phyloP scores from a whole-genome alignment of 2,329 filamentous ascomycete species.

The Cladophialophora yegresii region DNA sequence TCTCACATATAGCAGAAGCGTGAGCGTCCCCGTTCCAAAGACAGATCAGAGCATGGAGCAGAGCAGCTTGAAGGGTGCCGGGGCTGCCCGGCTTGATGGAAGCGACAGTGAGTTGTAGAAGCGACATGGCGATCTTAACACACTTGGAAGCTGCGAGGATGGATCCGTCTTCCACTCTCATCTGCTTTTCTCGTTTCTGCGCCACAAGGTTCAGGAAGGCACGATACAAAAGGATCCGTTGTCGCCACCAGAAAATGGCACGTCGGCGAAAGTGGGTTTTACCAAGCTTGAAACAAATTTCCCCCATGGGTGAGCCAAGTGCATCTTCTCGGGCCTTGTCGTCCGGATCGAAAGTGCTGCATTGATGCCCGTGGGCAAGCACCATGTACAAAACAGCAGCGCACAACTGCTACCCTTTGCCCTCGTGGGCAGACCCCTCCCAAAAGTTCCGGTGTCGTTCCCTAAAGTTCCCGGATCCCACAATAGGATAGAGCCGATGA shows the following conservation, averaged over 20 bases:
- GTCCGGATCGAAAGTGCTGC: constrained; percentile 21
- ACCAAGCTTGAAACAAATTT: constrained; percentile 22
- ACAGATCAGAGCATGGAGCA: constrained; percentile 21
- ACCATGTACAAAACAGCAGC: constrained; percentile 25
- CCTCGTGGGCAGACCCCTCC: constrained; percentile 18
- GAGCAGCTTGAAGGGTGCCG: constrained; percentile 19
- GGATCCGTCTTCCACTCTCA: constrained; percentile 1
- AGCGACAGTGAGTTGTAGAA: neutral
- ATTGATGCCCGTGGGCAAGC: constrained; percentile 25
- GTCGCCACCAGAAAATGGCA: constrained; percentile 25
- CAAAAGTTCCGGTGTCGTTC: constrained; percentile 13
- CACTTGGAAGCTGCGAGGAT: constrained; percentile 15
- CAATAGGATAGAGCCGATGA: constrained; percentile 21
- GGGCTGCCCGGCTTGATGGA: constrained; percentile 1
- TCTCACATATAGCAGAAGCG: constrained; percentile 21
- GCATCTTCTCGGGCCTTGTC: constrained; percentile 6
- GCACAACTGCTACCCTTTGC: constrained; percentile 20
- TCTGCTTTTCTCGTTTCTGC: constrained; percentile 7
- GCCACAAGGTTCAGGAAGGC: constrained; percentile 22
- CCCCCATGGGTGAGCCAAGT: constrained; percentile 7
- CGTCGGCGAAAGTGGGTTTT: constrained; percentile 14
- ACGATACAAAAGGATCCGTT: constrained; percentile 22
- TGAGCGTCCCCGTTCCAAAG: constrained; percentile 24
- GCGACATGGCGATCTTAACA: constrained; percentile 1
- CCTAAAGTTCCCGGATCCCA: constrained; percentile 8